phyloP scores from a whole-genome alignment of 768 basidiomycete genomes.

The Boletus pseudo-olivaceus region DNA sequence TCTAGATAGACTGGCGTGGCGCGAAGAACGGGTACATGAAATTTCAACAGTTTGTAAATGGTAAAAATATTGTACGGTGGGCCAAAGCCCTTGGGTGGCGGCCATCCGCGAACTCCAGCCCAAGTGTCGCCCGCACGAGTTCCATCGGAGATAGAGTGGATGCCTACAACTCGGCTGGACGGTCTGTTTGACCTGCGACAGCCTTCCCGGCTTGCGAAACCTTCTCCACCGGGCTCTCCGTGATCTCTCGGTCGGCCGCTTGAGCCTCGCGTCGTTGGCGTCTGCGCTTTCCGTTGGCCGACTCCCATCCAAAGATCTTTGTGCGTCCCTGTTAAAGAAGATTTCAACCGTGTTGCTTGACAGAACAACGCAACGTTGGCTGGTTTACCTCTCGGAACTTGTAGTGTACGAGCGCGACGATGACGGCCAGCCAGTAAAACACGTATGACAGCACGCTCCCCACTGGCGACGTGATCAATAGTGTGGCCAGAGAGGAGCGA shows the following conservation, averaged over 20 bases:
- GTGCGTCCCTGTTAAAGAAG: conserved; percentile 53
- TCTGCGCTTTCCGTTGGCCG: conserved; percentile 41
- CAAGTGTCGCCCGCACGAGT: not conserved
- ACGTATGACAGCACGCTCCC: conserved; percentile 85
- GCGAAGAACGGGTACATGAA: not conserved
- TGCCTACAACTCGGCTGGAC: not conserved
- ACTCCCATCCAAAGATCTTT: conserved; percentile 56
- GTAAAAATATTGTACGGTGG: not conserved
- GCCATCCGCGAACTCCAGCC: not conserved
- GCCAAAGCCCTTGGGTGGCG: not conserved
- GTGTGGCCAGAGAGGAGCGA: not conserved
- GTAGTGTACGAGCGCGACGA: conserved; percentile 60
- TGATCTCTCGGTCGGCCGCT: not conserved
- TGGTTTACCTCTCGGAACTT: conserved; percentile 55
- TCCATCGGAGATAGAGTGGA: not conserved
- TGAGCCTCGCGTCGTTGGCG: conserved; percentile 25
- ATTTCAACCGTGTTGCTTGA: not conserved
- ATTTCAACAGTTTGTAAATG: not conserved
- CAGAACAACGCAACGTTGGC: conserved; percentile 2
- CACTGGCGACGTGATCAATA: conserved; percentile 33
- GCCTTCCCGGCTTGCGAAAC: not conserved
- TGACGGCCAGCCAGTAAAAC: conserved; percentile 88
- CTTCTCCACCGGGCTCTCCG: not conserved
- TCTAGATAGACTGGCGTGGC: not conserved
- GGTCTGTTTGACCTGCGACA: too few relatives aligned